These are phyloP conservation scores for Eucalyptus sideroxylon DNA, from an alignment of 345 rosid species.

Conservation along the genomic window DNA sequence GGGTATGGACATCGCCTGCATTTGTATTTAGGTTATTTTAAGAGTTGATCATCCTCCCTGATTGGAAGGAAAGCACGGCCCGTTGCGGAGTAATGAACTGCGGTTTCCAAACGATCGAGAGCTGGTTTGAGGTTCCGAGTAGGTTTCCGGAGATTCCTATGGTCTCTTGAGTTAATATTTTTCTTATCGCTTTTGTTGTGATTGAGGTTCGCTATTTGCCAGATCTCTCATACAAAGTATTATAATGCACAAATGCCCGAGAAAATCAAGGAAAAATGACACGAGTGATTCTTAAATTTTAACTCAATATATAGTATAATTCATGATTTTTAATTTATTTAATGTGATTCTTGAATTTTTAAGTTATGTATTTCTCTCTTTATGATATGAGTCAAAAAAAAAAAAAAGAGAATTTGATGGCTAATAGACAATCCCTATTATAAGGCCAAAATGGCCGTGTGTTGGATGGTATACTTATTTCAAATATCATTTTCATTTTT, in stretches of 20 bases:
- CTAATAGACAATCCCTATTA: rapidly evolving
- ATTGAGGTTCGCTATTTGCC: not conserved
- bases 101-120: rapidly evolving
- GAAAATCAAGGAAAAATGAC: no score
- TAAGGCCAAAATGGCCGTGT: rapidly evolving
- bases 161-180: not conserved
- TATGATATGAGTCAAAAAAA: no score
- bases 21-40: not conserved
- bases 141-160: not conserved
- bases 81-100: not conserved
- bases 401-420: no score
- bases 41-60: not conserved
- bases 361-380: rapidly evolving
- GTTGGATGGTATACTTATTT: rapidly evolving
- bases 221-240: not conserved
- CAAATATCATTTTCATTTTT: no score
- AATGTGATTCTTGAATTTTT: rapidly evolving
- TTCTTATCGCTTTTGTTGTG: not conserved
- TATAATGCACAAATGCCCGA: rapidly evolving
- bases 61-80: not conserved
- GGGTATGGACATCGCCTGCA: not conserved
- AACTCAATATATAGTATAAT: rapidly evolving
- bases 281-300: no score
- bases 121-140: not conserved
- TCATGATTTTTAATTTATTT: rapidly evolving